phyloP scores from a whole-genome alignment of 176 grass and related monocot species.

The Saccharum spontaneum region DNA sequence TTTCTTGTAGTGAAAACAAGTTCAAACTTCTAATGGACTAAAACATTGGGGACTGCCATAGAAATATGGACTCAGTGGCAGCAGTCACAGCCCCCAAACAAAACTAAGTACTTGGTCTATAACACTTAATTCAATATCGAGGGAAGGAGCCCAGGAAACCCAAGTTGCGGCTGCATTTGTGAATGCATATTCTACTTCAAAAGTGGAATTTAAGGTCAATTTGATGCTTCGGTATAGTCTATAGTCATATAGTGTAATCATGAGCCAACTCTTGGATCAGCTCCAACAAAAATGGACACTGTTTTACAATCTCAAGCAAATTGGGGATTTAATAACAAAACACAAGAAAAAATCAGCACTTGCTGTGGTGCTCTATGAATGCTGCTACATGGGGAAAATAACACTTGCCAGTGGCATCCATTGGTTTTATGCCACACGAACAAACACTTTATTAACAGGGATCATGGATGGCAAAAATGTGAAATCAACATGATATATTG shows the following conservation, averaged over 20 bases:
- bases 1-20: conserved; percentile 18
- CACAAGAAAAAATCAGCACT: neutral
- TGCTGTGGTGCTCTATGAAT: neutral
- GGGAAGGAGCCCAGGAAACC: neutral
- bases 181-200: neutral
- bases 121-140: neutral
- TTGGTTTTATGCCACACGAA: neutral
- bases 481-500: conserved; percentile 1
- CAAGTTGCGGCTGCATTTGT: neutral
- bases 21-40: neutral
- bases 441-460: neutral
- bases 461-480: neutral
- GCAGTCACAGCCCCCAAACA: conserved; percentile 13
- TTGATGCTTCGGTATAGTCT: neutral
- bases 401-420: neutral
- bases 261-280: conserved; percentile 6
- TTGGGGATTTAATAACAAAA: neutral
- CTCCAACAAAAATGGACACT: neutral
- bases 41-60: neutral
- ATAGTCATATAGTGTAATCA: neutral
- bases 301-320: neutral
- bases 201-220: conserved; percentile 8
- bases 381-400: neutral
- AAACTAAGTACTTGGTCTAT: conserved; percentile 1
- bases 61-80: neutral